Conservation (phyloP, 345 rosid species). For the Diplotaxis tenuifolia region DNA sequence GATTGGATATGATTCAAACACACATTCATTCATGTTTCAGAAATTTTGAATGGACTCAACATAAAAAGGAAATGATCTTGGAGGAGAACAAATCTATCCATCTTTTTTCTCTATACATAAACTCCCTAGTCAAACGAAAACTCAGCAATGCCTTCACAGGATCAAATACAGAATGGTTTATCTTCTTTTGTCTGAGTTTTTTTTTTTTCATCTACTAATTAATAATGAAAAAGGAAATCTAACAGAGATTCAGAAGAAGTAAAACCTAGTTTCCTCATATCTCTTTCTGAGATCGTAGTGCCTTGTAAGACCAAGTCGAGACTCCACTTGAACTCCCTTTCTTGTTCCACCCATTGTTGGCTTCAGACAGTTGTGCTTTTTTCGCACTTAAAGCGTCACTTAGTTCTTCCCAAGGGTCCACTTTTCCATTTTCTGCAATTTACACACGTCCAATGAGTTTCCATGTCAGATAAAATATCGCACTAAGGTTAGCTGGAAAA, state of each 20-base stretch:
- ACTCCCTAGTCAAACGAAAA: not conserved
- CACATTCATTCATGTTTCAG: not conserved
- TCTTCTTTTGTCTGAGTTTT: slow-evolving; percentile 2
- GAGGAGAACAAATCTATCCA: slow-evolving; percentile 4
- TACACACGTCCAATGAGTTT: not conserved
- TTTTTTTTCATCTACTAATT: not conserved
- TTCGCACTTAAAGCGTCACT: slow-evolving; percentile 57
- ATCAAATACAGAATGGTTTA: slow-evolving; percentile 24
- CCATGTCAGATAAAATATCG: not conserved
- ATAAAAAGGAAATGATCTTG: not conserved
- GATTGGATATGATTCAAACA: not conserved
- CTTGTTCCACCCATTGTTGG: slow-evolving; percentile 54
- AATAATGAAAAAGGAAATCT: not conserved
- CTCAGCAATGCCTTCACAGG: slow-evolving; percentile 14
- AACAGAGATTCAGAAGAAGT: not conserved
- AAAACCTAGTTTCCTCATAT: slow-evolving; percentile 10
- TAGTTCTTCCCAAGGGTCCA: slow-evolving; percentile 71
- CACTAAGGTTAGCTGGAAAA: not conserved
- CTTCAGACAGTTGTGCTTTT: slow-evolving; percentile 59
- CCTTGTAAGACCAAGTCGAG: slow-evolving; percentile 58
- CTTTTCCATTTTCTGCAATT: slow-evolving; percentile 52
- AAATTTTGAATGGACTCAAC: not conserved
- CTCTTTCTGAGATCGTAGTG: slow-evolving; percentile 63
- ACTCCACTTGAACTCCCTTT: slow-evolving; percentile 51
- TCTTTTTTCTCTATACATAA: slow-evolving; percentile 4